Base-by-base conservation (phyloP, 2,329 filamentous ascomycete species). In the Sclerotinia glacialis region DNA sequence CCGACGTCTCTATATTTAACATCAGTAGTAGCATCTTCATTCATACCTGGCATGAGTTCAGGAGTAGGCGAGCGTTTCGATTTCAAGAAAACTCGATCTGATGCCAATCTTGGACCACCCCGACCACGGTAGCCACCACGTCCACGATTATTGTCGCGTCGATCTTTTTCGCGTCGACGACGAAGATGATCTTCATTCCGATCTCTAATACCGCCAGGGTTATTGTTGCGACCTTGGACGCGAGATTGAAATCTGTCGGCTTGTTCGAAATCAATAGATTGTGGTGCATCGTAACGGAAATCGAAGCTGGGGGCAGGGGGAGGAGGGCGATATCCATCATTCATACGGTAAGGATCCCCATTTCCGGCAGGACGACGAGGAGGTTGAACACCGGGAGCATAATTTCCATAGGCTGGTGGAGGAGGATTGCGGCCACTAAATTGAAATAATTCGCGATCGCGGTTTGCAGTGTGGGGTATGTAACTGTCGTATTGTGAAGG, bases 1-100 rank as follows among this genome's bases (percentile, higher is more conserved):
- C 86, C 83, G 6, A 87, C 60, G 46, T 83, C 75, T 61, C 82
- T 80, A 72, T 84, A 89, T 54, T 83, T 86, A 16, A 80, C 80
- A 59, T 65, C 70, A 37, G 67, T 54, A n/a, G 61, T 66, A 54
- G 69, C 65, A 26, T 74, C 73, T 62, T 73, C 75, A 47, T 74
- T 72, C 72, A 77, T 77, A 49, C 75, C 74, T 31, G 72, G 67
- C 74, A 77, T 76, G 21, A 76, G 67, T 46, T 77, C 75, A 59
- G 76, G 76, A 6, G 76, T 77, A 26, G 74, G 75, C n/a, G 68
- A 75, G 60, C 76, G 74, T 53, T 76, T 77, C n/a, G 70, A 71
- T 47, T 74, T 72, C 14, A 77, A 68, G 52, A 77, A 77, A 1
- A 72, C 74, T 56, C 76, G 71, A 65, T 77, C 73, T 21, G 76